Percentiles rank a stretch among this genome's conserved stretches.
These are phyloP conservation scores for Theobroma cacao DNA, from an alignment of 345 rosid genomes.

Conservation along the genomic window DNA sequence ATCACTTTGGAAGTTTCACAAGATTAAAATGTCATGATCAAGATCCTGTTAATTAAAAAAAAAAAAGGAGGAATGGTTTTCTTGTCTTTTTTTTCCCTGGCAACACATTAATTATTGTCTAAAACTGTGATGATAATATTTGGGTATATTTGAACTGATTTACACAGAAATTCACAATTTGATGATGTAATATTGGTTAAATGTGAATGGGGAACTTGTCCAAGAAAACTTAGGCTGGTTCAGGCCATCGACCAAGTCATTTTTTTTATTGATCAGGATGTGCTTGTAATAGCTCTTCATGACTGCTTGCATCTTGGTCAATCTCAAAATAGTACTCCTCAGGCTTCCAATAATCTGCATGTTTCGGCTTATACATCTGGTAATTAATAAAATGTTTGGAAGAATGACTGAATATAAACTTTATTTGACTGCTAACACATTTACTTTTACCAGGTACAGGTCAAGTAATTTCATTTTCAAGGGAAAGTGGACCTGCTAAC, in stretches of 20 bases:
- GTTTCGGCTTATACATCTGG: conserved; percentile 14
- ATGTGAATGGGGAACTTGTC: background rate
- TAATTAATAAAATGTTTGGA: background rate
- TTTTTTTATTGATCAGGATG: background rate
- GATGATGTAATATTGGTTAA: background rate
- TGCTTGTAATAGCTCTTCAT: background rate
- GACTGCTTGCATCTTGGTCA: conserved; percentile 14
- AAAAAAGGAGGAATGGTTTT: background rate
- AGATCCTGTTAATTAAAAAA: background rate
- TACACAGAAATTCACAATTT: background rate
- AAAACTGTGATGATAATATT: background rate
- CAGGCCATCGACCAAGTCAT: background rate
- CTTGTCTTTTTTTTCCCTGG: background rate
- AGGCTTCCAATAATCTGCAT: background rate
- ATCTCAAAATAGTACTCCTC: conserved; percentile 1
- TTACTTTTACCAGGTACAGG: conserved; percentile 18
- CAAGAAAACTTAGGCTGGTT: background rate
- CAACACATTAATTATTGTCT: background rate
- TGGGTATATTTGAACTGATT: background rate
- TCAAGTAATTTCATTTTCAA: conserved; percentile 13
- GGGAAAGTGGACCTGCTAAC: background rate
- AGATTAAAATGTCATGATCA: background rate
- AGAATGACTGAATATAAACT: background rate
- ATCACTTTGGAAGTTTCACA: background rate
- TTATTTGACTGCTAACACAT: background rate